Base-by-base conservation (phyloP, 1,284 basidiomycete species). In the Waitea zeae region DNA sequence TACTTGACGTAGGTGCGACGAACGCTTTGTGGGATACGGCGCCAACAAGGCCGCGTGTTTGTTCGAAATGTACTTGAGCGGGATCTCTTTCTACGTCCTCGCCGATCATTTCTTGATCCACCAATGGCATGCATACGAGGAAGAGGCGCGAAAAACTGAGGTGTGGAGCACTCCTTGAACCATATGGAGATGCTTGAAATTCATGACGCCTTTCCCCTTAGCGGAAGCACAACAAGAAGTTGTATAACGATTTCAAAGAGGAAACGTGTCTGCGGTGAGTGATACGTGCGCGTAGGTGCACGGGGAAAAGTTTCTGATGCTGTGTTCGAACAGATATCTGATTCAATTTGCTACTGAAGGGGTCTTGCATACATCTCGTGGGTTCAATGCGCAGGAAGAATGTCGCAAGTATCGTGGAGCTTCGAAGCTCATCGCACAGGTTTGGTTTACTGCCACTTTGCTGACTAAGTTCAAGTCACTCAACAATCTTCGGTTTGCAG, bases 11-110 rank as follows among this genome's bases (percentile, higher is more conserved):
- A 71, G 69, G 80, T 88, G 83, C 46, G 83, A 88, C 46, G 84
- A 87, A 48, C 68, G 83, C n/a, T 89, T 89, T 46, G 66, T 84
- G 32, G 84, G 84, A 1, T 88, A 88, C 49, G 84, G 84, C 12
- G 70, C 61, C 19, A 76, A 76, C 53, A 76, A 74, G 46, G 73
- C 72, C 1, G 70, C 70, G 5, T 76, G 74, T 44, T 49, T 76
- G 15, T 76, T 67, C 46, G 71, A 72, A 46, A 64, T 77, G 53
- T 71, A 71, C 49, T 50, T 76, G 20, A 65, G 67, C 13, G 73
- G 73, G 2, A 66, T 84, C 30, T 72, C 74, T 7, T 86, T 74
- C 52, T 82, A 76, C 49, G 80, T 89, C 22, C 64, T 88, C 13
- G 61, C 77, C 4, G 82, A 88, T 49, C 83, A 89, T 51, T 88